Conservation (phyloP, 208 protist species). For the Trypanosoma cruzi region DNA sequence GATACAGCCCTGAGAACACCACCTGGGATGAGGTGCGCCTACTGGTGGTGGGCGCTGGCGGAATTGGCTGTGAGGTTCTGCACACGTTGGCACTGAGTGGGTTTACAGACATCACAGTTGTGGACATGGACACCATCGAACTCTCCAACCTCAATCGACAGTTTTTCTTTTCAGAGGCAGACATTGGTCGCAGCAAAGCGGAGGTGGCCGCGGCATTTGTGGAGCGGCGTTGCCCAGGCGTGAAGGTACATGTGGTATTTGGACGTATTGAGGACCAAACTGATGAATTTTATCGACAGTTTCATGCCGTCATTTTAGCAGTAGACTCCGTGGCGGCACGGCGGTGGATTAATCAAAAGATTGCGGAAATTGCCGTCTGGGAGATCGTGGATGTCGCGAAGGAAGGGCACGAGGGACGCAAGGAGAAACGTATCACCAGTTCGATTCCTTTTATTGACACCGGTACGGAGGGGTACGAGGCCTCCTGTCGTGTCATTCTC, state of each 20-base stretch:
- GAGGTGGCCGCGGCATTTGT: slow-evolving; percentile 75
- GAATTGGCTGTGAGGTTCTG: slow-evolving; percentile 99
- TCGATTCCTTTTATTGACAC: slow-evolving; percentile 97
- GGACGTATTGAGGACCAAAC: slow-evolving; percentile 93
- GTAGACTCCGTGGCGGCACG: slow-evolving; percentile 96
- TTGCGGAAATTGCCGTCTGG: slow-evolving; percentile 62
- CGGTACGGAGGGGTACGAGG: slow-evolving; percentile 98
- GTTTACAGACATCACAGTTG: slow-evolving; percentile 95
- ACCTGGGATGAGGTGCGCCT: slow-evolving; percentile 75
- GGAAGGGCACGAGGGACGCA: neutral
- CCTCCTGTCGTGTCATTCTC: slow-evolving; percentile 93
- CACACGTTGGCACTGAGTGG: slow-evolving; percentile 97
- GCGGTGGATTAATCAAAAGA: slow-evolving; percentile 95
- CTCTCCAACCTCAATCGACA: slow-evolving; percentile 99
- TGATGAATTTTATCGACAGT: slow-evolving; percentile 93
- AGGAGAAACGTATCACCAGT: slow-evolving; percentile 28
- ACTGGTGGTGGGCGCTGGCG: slow-evolving; percentile 97
- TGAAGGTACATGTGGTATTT: slow-evolving; percentile 89
- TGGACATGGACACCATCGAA: slow-evolving; percentile 98
- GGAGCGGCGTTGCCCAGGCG: slow-evolving; percentile 60
- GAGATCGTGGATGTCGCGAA: slow-evolving; percentile 22
- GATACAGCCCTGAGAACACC: slow-evolving; percentile 38
- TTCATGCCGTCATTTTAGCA: slow-evolving; percentile 94
- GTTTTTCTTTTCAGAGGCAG: slow-evolving; percentile 96
- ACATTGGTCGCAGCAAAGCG: slow-evolving; percentile 96